These are phyloP conservation scores for Exophiala aquamarina DNA, from an alignment of 2,329 filamentous ascomycete species.

Conservation along the genomic window DNA sequence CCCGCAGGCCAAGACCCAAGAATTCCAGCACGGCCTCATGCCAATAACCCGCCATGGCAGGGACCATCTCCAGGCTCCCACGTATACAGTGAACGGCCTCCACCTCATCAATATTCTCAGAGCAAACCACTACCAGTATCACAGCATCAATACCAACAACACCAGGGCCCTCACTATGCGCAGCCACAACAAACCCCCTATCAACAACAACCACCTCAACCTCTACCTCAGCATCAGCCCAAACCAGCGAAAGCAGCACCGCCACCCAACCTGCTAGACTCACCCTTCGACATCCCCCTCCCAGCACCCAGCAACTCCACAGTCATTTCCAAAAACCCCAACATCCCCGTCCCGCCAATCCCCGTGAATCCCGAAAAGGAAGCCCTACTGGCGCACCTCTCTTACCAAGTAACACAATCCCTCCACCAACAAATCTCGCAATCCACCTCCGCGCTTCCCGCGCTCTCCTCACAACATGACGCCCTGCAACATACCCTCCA, in stretches of 20 bases:
- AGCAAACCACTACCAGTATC: background rate
- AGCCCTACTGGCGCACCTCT: conserved; percentile 75
- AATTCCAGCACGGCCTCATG: conserved; percentile 2
- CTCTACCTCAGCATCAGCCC: conserved; percentile 31
- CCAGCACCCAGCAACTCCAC: conserved; percentile 40
- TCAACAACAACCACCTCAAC: conserved; percentile 26
- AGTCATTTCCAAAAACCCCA: conserved; percentile 42
- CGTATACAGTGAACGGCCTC: background rate
- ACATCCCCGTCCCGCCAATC: conserved; percentile 74
- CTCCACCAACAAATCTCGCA: conserved; percentile 69
- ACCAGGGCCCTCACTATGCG: conserved; percentile 23
- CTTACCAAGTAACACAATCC: conserved; percentile 65
- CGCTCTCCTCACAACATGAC: conserved; percentile 73
- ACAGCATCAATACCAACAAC: conserved; percentile 23
- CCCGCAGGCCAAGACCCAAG: background rate
- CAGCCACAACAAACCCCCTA: conserved; percentile 24
- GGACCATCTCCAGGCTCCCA: background rate
- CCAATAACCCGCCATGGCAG: background rate
- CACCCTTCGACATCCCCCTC: conserved; percentile 60
- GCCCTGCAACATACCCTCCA: conserved; percentile 72
- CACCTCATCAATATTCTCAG: background rate
- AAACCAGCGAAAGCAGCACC: conserved; percentile 33
- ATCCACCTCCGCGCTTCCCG: conserved; percentile 71
- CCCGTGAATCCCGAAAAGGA: conserved; percentile 97
- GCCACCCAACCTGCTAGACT: conserved; percentile 60